Conservation (phyloP, 169 alveolate species). For the Plasmodium berghei region DNA sequence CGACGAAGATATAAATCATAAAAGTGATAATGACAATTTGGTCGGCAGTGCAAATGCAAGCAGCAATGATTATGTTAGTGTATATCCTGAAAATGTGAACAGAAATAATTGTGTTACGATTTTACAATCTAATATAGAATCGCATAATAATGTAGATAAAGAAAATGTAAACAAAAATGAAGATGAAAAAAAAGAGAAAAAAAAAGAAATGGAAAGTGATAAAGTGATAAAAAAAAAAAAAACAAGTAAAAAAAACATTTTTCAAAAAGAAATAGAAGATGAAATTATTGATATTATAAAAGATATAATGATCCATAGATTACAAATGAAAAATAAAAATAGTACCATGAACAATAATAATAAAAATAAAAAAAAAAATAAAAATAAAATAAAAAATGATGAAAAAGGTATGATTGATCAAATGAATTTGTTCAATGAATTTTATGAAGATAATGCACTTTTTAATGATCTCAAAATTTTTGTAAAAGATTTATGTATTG, state of each 20-base stretch:
- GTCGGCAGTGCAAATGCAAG: background rate
- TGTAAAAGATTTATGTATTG: slow-evolving; percentile 50
- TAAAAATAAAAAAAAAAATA: slow-evolving; percentile 12
- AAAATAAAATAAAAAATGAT: slow-evolving; percentile 9
- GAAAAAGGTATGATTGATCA: background rate
- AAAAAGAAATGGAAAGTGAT: slow-evolving; percentile 7
- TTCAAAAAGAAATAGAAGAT: slow-evolving; percentile 10
- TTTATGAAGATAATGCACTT: slow-evolving; percentile 43
- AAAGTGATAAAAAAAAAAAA: background rate
- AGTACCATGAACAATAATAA: background rate
- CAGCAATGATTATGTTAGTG: background rate
- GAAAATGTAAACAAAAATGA: background rate
- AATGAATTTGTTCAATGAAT: background rate
- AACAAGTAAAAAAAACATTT: slow-evolving; percentile 4
- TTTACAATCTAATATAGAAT: background rate
- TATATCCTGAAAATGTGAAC: background rate
- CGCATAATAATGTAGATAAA: background rate
- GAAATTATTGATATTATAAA: background rate
- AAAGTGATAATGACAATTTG: background rate
- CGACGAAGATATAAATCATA: background rate
- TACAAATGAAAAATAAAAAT: slow-evolving; percentile 24
- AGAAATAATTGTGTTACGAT: background rate
- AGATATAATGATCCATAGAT: slow-evolving; percentile 12
- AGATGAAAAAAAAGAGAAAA: background rate
- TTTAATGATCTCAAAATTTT: slow-evolving; percentile 55